A percentile compares a stretch with the other conserved stretches of the same genome.
These are phyloP conservation scores for Fusarium globosum DNA, from an alignment of 2,329 filamentous ascomycete species.

Conservation along the genomic window DNA sequence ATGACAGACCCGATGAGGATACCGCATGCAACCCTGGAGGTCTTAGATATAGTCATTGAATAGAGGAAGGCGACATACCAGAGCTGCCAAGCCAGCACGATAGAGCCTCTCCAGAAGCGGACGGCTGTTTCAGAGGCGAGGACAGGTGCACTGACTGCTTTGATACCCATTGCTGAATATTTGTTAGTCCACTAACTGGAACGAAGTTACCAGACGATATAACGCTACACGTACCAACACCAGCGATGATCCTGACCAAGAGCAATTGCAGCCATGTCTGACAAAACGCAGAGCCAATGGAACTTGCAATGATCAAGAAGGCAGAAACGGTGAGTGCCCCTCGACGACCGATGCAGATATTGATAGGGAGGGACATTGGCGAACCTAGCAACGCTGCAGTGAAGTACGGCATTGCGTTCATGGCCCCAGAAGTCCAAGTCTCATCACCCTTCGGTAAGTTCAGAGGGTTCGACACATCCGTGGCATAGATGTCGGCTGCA, in stretches of 20 bases:
- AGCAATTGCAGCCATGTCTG: neutral
- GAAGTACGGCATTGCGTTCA: neutral
- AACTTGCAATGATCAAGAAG: neutral
- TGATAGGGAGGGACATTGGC: neutral
- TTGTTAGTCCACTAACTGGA: neutral
- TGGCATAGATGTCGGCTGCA: neutral
- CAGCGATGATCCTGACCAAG: neutral
- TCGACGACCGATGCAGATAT: neutral
- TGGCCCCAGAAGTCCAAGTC: neutral
- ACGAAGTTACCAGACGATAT: rapidly evolving
- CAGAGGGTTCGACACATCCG: rapidly evolving
- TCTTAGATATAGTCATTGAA: neutral
- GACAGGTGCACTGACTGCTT: neutral
- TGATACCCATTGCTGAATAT: neutral
- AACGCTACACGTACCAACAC: neutral
- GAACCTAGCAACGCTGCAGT: neutral
- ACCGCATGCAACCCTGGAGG: neutral
- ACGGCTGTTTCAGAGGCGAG: neutral
- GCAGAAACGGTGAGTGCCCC: neutral
- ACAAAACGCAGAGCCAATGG: neutral
- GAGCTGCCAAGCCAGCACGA: neutral
- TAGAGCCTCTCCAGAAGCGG: neutral
- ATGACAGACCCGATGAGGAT: neutral
- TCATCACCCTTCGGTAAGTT: rapidly evolving
- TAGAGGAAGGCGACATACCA: neutral